Conservation (phyloP, 2,329 filamentous ascomycete species). For the Aspergillus sp. region DNA sequence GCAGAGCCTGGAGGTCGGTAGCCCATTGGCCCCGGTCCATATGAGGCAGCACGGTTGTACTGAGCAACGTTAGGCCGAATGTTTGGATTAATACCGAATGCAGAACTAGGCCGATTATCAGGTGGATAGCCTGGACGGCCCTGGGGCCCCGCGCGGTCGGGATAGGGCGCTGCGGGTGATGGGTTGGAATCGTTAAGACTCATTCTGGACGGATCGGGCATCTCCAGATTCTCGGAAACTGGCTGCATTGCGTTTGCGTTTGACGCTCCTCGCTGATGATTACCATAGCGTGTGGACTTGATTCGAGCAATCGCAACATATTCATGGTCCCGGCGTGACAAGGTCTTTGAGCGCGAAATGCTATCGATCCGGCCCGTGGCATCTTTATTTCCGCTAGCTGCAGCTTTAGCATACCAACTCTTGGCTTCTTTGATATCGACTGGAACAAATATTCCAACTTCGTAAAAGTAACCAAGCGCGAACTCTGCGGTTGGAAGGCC, state of each 20-base stretch:
- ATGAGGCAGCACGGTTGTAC: slow-evolving; percentile 34
- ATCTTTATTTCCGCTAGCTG: slow-evolving; percentile 88
- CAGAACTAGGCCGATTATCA: slow-evolving; percentile 45
- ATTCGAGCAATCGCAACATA: slow-evolving; percentile 85
- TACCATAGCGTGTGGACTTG: slow-evolving; percentile 70
- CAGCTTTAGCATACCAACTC: slow-evolving; percentile 86
- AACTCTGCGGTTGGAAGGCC: slow-evolving; percentile 91
- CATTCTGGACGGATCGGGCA: slow-evolving; percentile 50
- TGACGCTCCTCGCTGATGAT: slow-evolving; percentile 46
- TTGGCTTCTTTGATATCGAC: slow-evolving; percentile 79
- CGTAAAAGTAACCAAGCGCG: slow-evolving; percentile 94
- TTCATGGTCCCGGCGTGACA: slow-evolving; percentile 91
- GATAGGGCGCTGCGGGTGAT: slow-evolving; percentile 44
- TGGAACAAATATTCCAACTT: slow-evolving; percentile 90
- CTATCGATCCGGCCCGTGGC: slow-evolving; percentile 79
- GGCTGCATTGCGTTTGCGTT: slow-evolving; percentile 38
- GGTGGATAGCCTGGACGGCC: slow-evolving; percentile 35
- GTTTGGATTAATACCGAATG: slow-evolving; percentile 51
- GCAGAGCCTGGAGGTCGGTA: slow-evolving; percentile 35
- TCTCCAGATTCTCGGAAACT: slow-evolving; percentile 44
- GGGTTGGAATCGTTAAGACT: slow-evolving; percentile 33
- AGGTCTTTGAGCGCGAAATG: slow-evolving; percentile 75
- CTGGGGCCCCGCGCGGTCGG: slow-evolving; percentile 36
- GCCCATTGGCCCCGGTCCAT: slow-evolving; percentile 33
- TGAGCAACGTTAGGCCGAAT: slow-evolving; percentile 42